Evolutionary conservation across 2,329 filamentous ascomycete genomes (phyloP).

Genomic region (Fusarium continuum): DNA sequence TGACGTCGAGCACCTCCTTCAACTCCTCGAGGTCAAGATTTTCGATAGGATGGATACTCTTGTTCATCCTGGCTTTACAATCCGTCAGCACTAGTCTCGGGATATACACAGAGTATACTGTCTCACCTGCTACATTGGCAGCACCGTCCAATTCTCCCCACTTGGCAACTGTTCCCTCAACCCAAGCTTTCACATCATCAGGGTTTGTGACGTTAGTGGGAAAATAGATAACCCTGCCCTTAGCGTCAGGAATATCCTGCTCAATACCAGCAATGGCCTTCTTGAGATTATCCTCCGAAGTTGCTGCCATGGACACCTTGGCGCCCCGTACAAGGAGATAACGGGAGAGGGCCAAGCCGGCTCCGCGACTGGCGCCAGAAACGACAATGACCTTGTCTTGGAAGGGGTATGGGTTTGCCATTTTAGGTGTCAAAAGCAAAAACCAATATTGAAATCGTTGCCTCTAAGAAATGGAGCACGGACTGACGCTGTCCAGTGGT

Average conservation of each 20-base stretch:
- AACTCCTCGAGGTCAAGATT: slow-evolving; percentile 39
- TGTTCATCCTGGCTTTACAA: slow-evolving; percentile 39
- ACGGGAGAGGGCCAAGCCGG: slow-evolving; percentile 62
- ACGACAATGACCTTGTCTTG: slow-evolving; percentile 69
- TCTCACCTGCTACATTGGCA: slow-evolving; percentile 51
- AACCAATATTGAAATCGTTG: not conserved
- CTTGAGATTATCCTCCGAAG: slow-evolving; percentile 42
- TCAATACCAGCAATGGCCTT: slow-evolving; percentile 38
- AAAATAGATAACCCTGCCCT: slow-evolving; percentile 37
- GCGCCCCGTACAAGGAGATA: slow-evolving; percentile 56
- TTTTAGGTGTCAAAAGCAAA: not conserved
- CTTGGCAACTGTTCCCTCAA: slow-evolving; percentile 44
- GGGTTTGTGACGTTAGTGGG: slow-evolving; percentile 47
- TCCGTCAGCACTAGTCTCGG: not conserved
- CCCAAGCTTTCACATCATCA: slow-evolving; percentile 48
- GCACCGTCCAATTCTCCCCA: slow-evolving; percentile 49
- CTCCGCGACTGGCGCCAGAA: slow-evolving; percentile 66
- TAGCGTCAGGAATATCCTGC: slow-evolving; percentile 35
- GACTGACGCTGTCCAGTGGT: not conserved
- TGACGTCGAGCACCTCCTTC: slow-evolving; percentile 37
- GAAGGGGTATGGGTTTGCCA: slow-evolving; percentile 41
- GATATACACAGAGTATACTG: rapidly evolving
- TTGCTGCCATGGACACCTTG: slow-evolving; percentile 45
- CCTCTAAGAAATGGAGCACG: not conserved
- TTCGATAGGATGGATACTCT: slow-evolving; percentile 39